Percentiles rank a stretch among this genome's conserved stretches.
Conservation (phyloP, 139 green algal species). For the Tetradesmus obliquus region DNA sequence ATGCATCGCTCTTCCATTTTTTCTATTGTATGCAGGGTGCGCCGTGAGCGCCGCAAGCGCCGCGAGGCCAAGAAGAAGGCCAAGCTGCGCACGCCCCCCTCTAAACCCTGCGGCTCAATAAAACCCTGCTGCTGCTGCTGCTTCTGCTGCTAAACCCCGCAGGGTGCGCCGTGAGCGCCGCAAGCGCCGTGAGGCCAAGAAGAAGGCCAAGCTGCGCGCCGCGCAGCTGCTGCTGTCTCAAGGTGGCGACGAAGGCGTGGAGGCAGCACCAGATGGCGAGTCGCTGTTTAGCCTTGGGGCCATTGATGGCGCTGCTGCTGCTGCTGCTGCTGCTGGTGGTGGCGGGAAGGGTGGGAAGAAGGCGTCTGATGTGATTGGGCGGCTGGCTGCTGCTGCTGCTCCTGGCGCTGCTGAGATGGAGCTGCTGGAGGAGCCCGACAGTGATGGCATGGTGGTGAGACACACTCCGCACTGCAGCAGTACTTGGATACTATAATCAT, state of each 20-base stretch:
- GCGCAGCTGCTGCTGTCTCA: slow-evolving; percentile 69
- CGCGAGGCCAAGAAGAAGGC: slow-evolving; percentile 86
- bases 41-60: slow-evolving; percentile 74
- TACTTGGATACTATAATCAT: too few relatives aligned
- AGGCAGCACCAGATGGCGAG: slow-evolving; percentile 42
- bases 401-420: slow-evolving; percentile 61
- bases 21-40: slow-evolving; percentile 43
- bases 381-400: slow-evolving; percentile 21
- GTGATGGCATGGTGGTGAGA: slow-evolving; percentile 31
- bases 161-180: slow-evolving; percentile 73
- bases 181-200: slow-evolving; percentile 80
- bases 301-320: not conserved
- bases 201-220: slow-evolving; percentile 78
- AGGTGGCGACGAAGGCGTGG: slow-evolving; percentile 47
- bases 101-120: not conserved
- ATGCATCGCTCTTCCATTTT: not conserved
- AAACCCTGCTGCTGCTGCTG: not conserved
- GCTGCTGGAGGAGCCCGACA: slow-evolving; percentile 35
- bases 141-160: not conserved
- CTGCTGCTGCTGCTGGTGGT: not conserved
- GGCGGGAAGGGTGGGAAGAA: not conserved
- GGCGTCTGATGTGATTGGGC: not conserved
- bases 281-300: slow-evolving; percentile 60
- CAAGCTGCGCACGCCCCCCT: slow-evolving; percentile 53
- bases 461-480: not conserved